Conservation (phyloP, 2,329 filamentous ascomycete genomes). For the Fusarium anthophilum region DNA sequence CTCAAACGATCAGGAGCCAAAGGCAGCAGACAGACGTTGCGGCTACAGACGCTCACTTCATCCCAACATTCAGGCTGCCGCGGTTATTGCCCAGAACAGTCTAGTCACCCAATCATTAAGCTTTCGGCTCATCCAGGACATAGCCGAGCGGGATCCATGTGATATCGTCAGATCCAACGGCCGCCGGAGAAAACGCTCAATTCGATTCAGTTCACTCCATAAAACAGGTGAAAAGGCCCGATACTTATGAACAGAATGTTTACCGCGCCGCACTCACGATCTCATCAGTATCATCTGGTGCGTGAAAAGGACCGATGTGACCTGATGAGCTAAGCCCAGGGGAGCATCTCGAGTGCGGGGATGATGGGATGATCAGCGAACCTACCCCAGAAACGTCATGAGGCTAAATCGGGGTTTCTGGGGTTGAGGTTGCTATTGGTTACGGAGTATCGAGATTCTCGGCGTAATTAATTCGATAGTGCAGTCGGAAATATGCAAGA, state of each 20-base stretch:
- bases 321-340: conserved; percentile 13
- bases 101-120: not conserved
- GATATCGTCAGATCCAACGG: not conserved
- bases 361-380: not conserved
- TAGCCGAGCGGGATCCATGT: not conserved
- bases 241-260: not conserved
- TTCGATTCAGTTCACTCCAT: not conserved
- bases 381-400: conserved; percentile 20
- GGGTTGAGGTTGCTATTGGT: not conserved
- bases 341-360: conserved; percentile 19
- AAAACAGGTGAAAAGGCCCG: conserved; percentile 6
- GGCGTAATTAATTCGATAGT: conserved; percentile 11
- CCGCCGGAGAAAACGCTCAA: not conserved
- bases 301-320: conserved; percentile 25
- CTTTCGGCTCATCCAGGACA: not conserved
- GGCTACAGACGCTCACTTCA: not conserved
- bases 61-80: not conserved
- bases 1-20: not conserved
- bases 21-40: not conserved
- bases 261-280: not conserved
- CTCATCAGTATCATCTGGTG: not conserved
- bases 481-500: not conserved
- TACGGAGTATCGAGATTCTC: not conserved
- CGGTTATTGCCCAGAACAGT: not conserved
- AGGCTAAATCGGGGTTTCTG: conserved; percentile 7